Conservation (phyloP, 208 protist species). For the Wallacemonas sp. region DNA sequence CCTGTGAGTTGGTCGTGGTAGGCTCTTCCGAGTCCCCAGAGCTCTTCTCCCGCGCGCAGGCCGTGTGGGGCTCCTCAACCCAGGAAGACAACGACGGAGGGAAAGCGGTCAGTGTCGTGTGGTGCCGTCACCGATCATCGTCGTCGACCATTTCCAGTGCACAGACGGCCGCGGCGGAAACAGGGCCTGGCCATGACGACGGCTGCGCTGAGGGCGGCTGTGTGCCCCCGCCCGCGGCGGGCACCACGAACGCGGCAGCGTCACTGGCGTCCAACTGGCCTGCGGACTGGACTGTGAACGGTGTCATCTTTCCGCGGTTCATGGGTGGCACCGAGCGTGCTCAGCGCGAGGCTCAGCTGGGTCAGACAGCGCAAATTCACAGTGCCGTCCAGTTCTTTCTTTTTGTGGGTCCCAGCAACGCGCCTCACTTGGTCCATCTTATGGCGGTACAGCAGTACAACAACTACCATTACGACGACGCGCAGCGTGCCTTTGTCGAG, state of each 20-base stretch:
- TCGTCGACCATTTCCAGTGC: not conserved
- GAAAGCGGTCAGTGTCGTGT: not conserved
- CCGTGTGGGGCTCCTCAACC: no score
- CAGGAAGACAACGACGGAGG: not conserved
- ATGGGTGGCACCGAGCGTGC: not conserved
- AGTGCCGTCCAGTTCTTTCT: constrained; percentile 57
- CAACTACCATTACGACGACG: constrained; percentile 55
- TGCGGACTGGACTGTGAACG: constrained; percentile 61
- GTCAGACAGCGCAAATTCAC: not conserved
- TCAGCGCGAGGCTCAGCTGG: not conserved
- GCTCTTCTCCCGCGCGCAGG: no score
- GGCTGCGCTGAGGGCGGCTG: no score
- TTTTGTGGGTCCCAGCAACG: constrained; percentile 52
- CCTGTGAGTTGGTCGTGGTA: no score
- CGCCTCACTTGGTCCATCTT: constrained; percentile 53
- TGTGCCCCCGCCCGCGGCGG: no score
- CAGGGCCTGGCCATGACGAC: no score
- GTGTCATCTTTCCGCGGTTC: constrained; percentile 53
- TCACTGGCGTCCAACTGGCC: not conserved
- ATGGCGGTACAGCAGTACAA: constrained; percentile 70
- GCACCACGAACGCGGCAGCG: no score
- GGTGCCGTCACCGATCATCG: not conserved
- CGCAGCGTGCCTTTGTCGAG: constrained; percentile 34
- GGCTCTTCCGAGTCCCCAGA: no score
- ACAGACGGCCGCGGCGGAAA: no score